Evolutionary conservation across 768 basidiomycete genomes (phyloP).

Genomic region (Psilocybe subaeruginosa): DNA sequence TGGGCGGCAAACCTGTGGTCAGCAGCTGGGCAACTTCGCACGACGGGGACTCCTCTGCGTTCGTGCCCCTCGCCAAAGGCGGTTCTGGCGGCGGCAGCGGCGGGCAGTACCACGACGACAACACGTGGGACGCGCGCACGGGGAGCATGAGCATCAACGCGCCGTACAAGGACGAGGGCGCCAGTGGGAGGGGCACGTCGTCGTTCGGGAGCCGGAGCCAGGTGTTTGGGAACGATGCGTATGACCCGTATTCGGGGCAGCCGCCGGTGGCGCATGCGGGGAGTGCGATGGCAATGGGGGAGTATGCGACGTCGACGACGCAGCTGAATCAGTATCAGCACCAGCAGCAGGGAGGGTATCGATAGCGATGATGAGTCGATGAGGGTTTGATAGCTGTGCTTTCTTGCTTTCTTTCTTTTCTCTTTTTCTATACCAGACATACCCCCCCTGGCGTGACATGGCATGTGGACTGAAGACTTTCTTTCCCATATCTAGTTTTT

Average conservation of each 20-base stretch:
- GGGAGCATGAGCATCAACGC: conserved; percentile 28
- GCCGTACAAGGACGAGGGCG: conserved; percentile 35
- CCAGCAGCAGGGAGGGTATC: not conserved
- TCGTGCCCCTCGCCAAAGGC: conserved; percentile 51
- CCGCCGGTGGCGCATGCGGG: not conserved
- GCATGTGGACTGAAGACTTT: not conserved
- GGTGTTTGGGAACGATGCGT: conserved; percentile 4
- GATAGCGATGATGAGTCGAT: not conserved
- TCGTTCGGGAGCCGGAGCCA: conserved; percentile 12
- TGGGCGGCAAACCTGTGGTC: not conserved
- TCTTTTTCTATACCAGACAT: not conserved
- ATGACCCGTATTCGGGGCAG: conserved; percentile 16
- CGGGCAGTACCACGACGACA: conserved; percentile 43
- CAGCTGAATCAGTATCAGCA: not conserved
- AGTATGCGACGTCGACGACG: not conserved
- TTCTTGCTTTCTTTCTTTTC: not conserved
- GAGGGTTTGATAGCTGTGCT: not conserved
- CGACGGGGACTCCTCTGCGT: conserved; percentile 58
- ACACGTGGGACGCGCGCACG: conserved; percentile 57
- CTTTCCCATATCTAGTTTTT: not conserved
- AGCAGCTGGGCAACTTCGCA: conserved; percentile 8
- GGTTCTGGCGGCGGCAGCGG: too few species aligned
- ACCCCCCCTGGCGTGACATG: not conserved
- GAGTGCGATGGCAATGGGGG: not conserved
- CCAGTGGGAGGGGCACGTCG: not conserved